Base-by-base conservation (phyloP, 495 filamentous ascomycete genomes). In the Lasiosphaeria ovina region DNA sequence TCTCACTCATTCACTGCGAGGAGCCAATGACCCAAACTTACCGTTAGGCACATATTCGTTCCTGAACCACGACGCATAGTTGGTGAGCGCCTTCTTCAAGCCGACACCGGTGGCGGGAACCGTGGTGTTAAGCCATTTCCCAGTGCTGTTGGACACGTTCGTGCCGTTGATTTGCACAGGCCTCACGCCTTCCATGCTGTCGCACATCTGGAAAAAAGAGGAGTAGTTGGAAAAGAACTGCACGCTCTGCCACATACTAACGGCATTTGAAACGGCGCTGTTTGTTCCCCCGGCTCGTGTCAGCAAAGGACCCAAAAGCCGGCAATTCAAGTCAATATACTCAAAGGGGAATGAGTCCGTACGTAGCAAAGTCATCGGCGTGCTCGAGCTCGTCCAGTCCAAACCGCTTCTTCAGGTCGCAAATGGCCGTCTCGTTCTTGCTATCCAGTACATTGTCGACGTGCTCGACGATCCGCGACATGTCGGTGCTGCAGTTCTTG, bases 401-500 rank as follows among this genome's bases (percentile, higher is more conserved):
- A 66, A 89, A 89, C 66, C 75, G 74, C 6, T 73, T 67, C 69
- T 88, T 87, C 35, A 88, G 71, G 1, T 70, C 68, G 32, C 72
- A 54, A 35, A 81, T 73, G 60, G 85, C 73, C 6, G 61, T 67
- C 7, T 66, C 61, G 17, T 71, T 76, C 16, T 79, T 78, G 24
- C 66, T 56, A 17, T 64, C 62, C 14, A 81, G 69, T 4, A 84
- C 61, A 0, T 62, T 51, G 61, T 88, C 85, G 51, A 88, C 70
- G 59, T 87, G 73, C n/a, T 83, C 73, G 31, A 85, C 72, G 11
- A 88, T 81, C 32, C 72, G 69, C 45, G 67, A 66, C 17, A 87
- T 60, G 60, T 88, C 85, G 7, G 60, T 68, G 62, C 78, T 83
- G 73, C 86, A 89, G 70, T 89, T 89, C 62, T 76, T 62, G 0